Conservation (phyloP, 306 rosid genomes). For the Acacia acuminata region DNA sequence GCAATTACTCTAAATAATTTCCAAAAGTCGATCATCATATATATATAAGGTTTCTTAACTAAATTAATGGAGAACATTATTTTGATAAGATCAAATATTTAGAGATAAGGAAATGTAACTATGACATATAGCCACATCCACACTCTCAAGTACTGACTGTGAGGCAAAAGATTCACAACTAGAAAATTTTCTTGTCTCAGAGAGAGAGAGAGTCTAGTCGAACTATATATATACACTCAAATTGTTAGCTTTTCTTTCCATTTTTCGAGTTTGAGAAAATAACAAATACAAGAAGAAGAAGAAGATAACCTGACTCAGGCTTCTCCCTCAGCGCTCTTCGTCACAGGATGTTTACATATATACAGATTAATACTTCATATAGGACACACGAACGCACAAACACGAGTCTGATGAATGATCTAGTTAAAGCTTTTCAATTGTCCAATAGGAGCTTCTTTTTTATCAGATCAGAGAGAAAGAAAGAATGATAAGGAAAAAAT, state of each 20-base stretch:
- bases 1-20: neutral
- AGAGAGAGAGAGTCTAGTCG: neutral
- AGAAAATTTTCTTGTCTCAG: neutral
- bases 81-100: neutral
- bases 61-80: neutral
- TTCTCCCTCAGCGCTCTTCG: neutral
- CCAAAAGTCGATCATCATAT: neutral
- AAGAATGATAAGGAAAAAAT: neutral
- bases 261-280: neutral
- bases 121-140: neutral
- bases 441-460: constrained; percentile 7
- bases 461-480: neutral
- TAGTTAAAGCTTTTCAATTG: neutral
- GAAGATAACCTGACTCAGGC: neutral
- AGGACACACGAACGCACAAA: neutral
- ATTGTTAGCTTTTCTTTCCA: neutral
- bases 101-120: neutral
- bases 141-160: neutral
- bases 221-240: neutral
- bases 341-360: neutral
- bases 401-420: neutral
- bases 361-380: neutral
- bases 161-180: neutral
- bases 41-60: neutral
- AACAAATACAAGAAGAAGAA: neutral